Base-by-base conservation (phyloP, 2,329 filamentous ascomycete genomes). In the Pseudocercospora crystallina region DNA sequence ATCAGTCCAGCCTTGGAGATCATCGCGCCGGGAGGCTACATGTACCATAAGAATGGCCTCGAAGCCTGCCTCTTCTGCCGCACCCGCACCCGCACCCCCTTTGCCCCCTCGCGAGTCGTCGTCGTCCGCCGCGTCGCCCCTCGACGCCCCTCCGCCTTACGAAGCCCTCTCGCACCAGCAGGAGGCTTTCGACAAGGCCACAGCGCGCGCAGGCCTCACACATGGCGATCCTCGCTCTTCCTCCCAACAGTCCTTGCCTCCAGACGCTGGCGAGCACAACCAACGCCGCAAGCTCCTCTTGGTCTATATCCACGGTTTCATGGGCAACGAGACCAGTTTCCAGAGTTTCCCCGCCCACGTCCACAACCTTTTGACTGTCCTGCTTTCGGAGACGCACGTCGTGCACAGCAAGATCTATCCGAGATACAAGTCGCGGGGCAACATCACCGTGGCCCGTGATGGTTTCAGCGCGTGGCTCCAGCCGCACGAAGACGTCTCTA, bases 391-490 rank as follows among this genome's bases (percentile, higher is more conserved):
- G 20, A 86, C 84, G 5, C 90, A 95, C 73, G 80, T 86, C 32
- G 84, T 96, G 1, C 89, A 95, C 69, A 88, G 90, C 54, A 95
- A 95, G 68, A 84, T 91, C 49, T 91, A 92, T 65, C 88, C 88
- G 1, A 80, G 84, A 34, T 92, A 91, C 71, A 87, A 86, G 65
- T 89, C 87, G 0, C 86, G 87, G 62, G 82, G 83, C 60, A 78
- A 83, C 33, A 83, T 91, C 47, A 78, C 84, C 14, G 79, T 88
- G 61, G 90, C 89, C 2, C 79, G 86, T 51, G 86, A 95, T 64
- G 87, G 89, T 64, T 95, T 96, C 66, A 92, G 89, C 64, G 75
- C 71, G 58, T 96, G 91, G 89, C 75, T 95, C 29, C 76, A 80
- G 51, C 89, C 89, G 5, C 89, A 95, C 61, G 86, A 92, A 68